Evolutionary conservation across 805 yeast species (phyloP).

Genomic region (Cyberlindnera nakhonratchasimensis): DNA sequence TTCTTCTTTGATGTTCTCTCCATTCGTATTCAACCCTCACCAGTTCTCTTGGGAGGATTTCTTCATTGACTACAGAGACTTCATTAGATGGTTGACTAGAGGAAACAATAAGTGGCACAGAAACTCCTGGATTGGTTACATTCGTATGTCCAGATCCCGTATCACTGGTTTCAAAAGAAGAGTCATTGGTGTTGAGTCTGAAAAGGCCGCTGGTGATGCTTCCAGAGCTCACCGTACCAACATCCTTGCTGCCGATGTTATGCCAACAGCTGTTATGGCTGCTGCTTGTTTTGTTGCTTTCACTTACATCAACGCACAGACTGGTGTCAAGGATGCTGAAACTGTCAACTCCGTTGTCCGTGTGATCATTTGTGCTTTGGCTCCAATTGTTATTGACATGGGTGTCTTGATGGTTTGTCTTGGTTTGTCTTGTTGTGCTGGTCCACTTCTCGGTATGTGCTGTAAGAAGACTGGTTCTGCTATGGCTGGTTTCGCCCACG

Average conservation of each 20-base stretch:
- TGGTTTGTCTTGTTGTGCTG: slow-evolving; percentile 92
- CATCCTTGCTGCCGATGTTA: slow-evolving; percentile 62
- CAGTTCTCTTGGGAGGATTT: slow-evolving; percentile 96
- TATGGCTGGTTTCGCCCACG: slow-evolving; percentile 93
- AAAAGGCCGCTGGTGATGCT: slow-evolving; percentile 80
- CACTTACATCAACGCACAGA: slow-evolving; percentile 81
- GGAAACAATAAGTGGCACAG: slow-evolving; percentile 88
- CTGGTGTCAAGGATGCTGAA: slow-evolving; percentile 59
- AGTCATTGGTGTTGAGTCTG: slow-evolving; percentile 72
- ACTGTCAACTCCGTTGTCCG: slow-evolving; percentile 68
- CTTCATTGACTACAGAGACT: slow-evolving; percentile 94
- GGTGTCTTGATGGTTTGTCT: slow-evolving; percentile 78
- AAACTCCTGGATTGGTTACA: slow-evolving; percentile 85
- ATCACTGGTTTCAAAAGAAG: slow-evolving; percentile 79
- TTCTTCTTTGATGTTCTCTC: slow-evolving; percentile 83
- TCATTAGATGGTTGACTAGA: slow-evolving; percentile 85
- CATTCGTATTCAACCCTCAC: slow-evolving; percentile 95
- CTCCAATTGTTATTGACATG: slow-evolving; percentile 86
- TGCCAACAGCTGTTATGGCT: slow-evolving; percentile 69
- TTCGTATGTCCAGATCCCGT: slow-evolving; percentile 79
- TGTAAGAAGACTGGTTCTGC: slow-evolving; percentile 97
- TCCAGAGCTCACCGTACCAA: slow-evolving; percentile 79
- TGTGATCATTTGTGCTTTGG: slow-evolving; percentile 76
- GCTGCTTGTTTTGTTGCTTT: slow-evolving; percentile 79
- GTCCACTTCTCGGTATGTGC: slow-evolving; percentile 91